These are phyloP conservation scores for Exophiala alcalophila DNA, from an alignment of 2,329 filamentous ascomycete species.

Conservation along the genomic window DNA sequence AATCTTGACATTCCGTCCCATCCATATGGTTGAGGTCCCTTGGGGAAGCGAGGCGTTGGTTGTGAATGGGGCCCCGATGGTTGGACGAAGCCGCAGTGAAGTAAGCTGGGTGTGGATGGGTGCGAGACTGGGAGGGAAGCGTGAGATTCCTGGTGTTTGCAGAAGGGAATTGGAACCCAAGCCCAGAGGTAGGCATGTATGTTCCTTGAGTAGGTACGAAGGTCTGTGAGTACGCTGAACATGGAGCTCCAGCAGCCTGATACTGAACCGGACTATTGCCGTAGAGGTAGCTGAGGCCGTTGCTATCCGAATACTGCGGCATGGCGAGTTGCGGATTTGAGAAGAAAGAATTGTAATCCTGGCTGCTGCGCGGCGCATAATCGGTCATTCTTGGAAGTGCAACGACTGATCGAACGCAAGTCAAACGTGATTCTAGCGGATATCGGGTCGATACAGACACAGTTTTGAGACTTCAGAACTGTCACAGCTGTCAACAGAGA, in stretches of 20 bases:
- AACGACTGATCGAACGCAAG: slow-evolving; percentile 18
- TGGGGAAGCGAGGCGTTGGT: slow-evolving; percentile 34
- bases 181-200: slow-evolving; percentile 34
- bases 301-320: slow-evolving; percentile 33
- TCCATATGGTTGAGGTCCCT: slow-evolving; percentile 38
- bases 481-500: slow-evolving; percentile 24
- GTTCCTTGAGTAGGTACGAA: slow-evolving; percentile 38
- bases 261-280: slow-evolving; percentile 31
- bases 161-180: slow-evolving; percentile 36
- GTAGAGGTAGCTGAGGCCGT: slow-evolving; percentile 30
- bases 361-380: slow-evolving; percentile 39
- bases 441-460: slow-evolving; percentile 19
- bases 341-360: slow-evolving; percentile 34
- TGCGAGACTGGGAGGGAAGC: slow-evolving; percentile 34
- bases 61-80: slow-evolving; percentile 37
- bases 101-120: slow-evolving; percentile 34
- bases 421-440: slow-evolving; percentile 19
- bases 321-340: slow-evolving; percentile 27
- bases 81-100: slow-evolving; percentile 26
- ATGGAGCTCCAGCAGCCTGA: slow-evolving; percentile 31
- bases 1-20: slow-evolving; percentile 46
- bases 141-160: slow-evolving; percentile 32
- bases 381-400: slow-evolving; percentile 37
- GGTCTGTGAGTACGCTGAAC: slow-evolving; percentile 40
- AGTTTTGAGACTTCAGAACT: slow-evolving; percentile 11